A percentile compares a stretch with the other conserved stretches of the same genome.
phyloP scores from a whole-genome alignment of 2,329 filamentous ascomycete genomes.

The Mycosphaerelloides madeirae region DNA sequence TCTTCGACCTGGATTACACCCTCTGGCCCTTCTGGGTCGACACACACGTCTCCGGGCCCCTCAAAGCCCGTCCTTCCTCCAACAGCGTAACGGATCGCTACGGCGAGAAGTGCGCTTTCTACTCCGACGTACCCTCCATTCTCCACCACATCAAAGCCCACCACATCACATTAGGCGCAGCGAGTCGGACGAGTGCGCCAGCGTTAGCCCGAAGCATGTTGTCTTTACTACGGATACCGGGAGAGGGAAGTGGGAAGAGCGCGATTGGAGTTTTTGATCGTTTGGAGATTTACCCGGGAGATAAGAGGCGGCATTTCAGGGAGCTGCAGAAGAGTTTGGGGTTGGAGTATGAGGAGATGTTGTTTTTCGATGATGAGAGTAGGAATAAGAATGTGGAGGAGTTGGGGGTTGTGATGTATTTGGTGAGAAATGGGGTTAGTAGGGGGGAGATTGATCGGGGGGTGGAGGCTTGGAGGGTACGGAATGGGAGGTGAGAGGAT shows the following conservation, averaged over 20 bases:
- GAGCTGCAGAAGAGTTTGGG: conserved; percentile 66
- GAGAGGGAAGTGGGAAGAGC: conserved; percentile 6
- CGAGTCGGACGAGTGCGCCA: conserved; percentile 75
- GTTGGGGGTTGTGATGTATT: conserved; percentile 76
- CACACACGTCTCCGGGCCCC: conserved; percentile 75
- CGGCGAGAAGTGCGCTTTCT: conserved; percentile 46
- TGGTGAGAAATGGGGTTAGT: conserved; percentile 74
- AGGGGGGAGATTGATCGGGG: conserved; percentile 74
- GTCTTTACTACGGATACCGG: conserved; percentile 61
- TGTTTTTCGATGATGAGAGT: conserved; percentile 93
- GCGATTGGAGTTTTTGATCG: conserved; percentile 40
- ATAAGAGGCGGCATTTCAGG: conserved; percentile 82
- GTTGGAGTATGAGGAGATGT: conserved; percentile 73
- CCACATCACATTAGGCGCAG: conserved; percentile 61
- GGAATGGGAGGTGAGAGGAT: conserved; percentile 48
- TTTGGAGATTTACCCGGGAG: conserved; percentile 64
- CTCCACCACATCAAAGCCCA: conserved; percentile 56
- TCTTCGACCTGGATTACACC: conserved; percentile 96
- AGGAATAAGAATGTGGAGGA: conserved; percentile 77
- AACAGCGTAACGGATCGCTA: conserved; percentile 48
- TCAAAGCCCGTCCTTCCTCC: conserved; percentile 47
- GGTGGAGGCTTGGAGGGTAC: conserved; percentile 73
- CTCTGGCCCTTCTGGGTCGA: conserved; percentile 99
- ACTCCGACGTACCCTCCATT: conserved; percentile 41
- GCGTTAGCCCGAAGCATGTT: conserved; percentile 77